Evolutionary conservation across 371 early-diverging fungal genomes (phyloP).

Genomic region (Mortierella sp.): DNA sequence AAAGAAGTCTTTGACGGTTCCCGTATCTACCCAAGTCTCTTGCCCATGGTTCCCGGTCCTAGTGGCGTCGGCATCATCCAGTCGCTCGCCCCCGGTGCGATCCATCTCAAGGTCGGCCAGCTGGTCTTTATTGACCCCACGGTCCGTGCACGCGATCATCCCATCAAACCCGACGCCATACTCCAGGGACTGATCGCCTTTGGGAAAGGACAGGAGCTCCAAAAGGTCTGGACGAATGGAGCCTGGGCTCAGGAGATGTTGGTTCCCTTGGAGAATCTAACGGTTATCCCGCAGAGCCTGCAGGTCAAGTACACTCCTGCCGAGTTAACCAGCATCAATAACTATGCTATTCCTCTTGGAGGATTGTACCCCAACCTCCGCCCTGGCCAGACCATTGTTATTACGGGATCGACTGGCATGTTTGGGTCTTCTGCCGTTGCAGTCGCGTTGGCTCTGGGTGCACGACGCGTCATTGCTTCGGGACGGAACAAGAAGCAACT

Average conservation of each 20-base stretch:
- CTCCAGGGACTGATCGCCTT: slow-evolving; percentile 34
- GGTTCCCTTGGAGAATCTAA: slow-evolving; percentile 40
- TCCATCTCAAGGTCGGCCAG: slow-evolving; percentile 31
- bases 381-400: slow-evolving; percentile 37
- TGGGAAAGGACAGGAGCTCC: slow-evolving; percentile 14
- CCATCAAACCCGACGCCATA: slow-evolving; percentile 26
- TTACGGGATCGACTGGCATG: slow-evolving; percentile 37
- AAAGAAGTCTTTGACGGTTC: slow-evolving; percentile 27
- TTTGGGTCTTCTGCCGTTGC: slow-evolving; percentile 34
- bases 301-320: slow-evolving; percentile 17
- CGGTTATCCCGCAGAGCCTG: slow-evolving; percentile 28
- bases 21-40: slow-evolving; percentile 18
- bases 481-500: slow-evolving; percentile 30
- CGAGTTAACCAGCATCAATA: slow-evolving; percentile 26
- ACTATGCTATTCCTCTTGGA: slow-evolving; percentile 29
- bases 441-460: slow-evolving; percentile 37
- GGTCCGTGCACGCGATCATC: slow-evolving; percentile 45
- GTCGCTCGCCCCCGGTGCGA: slow-evolving; percentile 23
- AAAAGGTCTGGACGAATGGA: slow-evolving; percentile 32
- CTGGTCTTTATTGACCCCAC: slow-evolving; percentile 39
- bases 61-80: slow-evolving; percentile 36
- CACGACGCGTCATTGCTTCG: slow-evolving; percentile 32
- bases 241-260: slow-evolving; percentile 35
- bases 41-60: slow-evolving; percentile 44
- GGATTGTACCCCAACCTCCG: slow-evolving; percentile 30